Base-by-base conservation (phyloP, 2,329 filamentous ascomycete species). In the Sclerotinia borealis region DNA sequence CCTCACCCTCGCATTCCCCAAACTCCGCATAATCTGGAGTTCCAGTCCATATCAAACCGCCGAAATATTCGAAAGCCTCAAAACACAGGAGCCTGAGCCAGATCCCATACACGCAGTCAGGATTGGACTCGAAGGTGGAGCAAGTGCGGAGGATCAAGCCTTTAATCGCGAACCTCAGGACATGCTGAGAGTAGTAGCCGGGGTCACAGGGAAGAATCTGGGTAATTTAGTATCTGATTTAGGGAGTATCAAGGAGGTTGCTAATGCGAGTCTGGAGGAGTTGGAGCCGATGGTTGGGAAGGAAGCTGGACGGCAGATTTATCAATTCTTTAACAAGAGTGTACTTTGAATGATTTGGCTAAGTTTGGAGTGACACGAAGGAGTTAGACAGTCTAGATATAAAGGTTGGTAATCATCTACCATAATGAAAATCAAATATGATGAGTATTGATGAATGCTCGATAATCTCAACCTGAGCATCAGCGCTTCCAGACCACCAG, bases 11-110 rank as follows among this genome's bases (percentile, higher is more conserved):
- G 91, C 93, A 0, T 99, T 98, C 71, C 95, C 95, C 0, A 86
- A 86, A 27, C 82, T 99, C 55, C 89, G 91, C 68, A 90, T 99
- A 70, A 92, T 99, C 70, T 99, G 95, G 95, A 95, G 90, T 10
- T 91, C 86, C 10, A 92, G 89, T 13, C 93, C 95, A 0, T 96
- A 96, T 73, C 93, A 99, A 76, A 98, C 95, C 0, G 95, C 95
- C 1, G 93, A 98, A 78, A 98, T 99, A 66, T 98, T 99, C 74
- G 89, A 93, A 71, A 88, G 92, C 68, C 83, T 99, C 61, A 99
- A 99, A 79, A 89, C 92, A 68, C 89, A 92, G 71, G 89, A 93
- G 70, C 82, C 88, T 3, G 95, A 99, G 76, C 95, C 95, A 0
- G 93, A 99, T 74, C 95, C 95, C 1, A 83, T 96, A 41, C 86